These are phyloP conservation scores for Acanthamoeba sp. DNA, from an alignment of 208 protist genomes.

Conservation along the genomic window DNA sequence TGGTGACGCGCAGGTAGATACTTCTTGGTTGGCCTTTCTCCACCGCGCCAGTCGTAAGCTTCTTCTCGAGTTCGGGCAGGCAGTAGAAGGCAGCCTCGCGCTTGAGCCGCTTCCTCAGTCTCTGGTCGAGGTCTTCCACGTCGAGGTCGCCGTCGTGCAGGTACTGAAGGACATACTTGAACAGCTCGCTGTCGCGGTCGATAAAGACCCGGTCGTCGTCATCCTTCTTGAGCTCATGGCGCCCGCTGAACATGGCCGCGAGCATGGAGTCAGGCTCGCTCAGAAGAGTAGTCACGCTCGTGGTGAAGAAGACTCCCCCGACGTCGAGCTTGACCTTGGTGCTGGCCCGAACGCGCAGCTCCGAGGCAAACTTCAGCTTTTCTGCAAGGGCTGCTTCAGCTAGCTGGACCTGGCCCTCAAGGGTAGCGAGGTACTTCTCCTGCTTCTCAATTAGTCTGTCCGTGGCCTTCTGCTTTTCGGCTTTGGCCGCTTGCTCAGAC, in stretches of 20 bases:
- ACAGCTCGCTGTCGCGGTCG: background rate
- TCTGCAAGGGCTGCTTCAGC: background rate
- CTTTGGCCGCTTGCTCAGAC: too few species aligned
- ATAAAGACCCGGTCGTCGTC: background rate
- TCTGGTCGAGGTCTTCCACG: background rate
- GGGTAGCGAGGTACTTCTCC: background rate
- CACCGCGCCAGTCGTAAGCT: background rate
- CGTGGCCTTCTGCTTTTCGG: too few species aligned
- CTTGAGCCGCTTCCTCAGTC: constrained; percentile 1
- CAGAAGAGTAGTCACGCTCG: background rate
- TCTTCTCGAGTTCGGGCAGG: background rate
- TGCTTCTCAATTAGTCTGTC: background rate
- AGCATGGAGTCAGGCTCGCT: background rate
- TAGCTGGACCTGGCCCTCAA: background rate
- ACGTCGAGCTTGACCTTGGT: constrained; percentile 3
- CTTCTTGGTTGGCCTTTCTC: background rate
- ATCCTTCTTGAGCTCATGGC: background rate
- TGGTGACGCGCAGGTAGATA: background rate
- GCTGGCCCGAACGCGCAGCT: background rate
- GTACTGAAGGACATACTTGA: background rate
- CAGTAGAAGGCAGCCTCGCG: constrained; percentile 46
- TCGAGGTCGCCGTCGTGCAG: constrained; percentile 10
- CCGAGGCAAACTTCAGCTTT: background rate
- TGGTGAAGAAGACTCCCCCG: background rate
- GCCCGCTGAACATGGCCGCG: constrained; percentile 8